phyloP scores from a whole-genome alignment of 192 early-diverging fungal species.

The Umbelopsis sp. region DNA sequence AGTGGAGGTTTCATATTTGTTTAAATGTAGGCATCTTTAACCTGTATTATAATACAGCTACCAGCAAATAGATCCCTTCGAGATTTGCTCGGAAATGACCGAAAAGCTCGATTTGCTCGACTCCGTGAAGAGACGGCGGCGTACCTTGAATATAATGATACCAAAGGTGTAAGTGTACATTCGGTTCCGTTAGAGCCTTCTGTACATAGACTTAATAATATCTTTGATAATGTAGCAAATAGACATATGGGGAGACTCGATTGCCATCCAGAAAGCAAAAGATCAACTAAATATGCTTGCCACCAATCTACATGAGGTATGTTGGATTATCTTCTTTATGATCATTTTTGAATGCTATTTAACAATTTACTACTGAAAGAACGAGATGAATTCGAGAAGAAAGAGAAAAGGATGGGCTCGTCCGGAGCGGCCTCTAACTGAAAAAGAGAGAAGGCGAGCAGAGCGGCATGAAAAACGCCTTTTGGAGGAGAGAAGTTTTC shows the following conservation, averaged over 20 bases:
- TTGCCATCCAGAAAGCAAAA: constrained; percentile 25
- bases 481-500: constrained; percentile 28
- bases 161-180: constrained; percentile 12
- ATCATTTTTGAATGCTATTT: neutral
- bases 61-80: neutral
- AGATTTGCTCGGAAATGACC: constrained; percentile 29
- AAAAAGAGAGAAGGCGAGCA: constrained; percentile 19
- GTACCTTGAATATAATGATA: constrained; percentile 33
- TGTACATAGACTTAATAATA: neutral
- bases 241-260: constrained; percentile 40
- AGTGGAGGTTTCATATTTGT: too few species aligned
- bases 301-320: constrained; percentile 11
- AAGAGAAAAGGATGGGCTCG: constrained; percentile 41
- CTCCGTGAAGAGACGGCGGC: constrained; percentile 29
- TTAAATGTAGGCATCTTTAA: too few species aligned
- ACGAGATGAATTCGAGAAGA: neutral
- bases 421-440: constrained; percentile 38
- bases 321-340: neutral
- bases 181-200: neutral
- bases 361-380: neutral
- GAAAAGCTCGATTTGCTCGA: constrained; percentile 13
- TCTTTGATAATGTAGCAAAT: constrained; percentile 29
- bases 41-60: neutral
- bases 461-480: constrained; percentile 26
- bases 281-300: constrained; percentile 26